A percentile compares a stretch with the other conserved stretches of the same genome.
These are phyloP conservation scores for Lentinula lateritia DNA, from an alignment of 768 basidiomycete genomes.

Conservation along the genomic window DNA sequence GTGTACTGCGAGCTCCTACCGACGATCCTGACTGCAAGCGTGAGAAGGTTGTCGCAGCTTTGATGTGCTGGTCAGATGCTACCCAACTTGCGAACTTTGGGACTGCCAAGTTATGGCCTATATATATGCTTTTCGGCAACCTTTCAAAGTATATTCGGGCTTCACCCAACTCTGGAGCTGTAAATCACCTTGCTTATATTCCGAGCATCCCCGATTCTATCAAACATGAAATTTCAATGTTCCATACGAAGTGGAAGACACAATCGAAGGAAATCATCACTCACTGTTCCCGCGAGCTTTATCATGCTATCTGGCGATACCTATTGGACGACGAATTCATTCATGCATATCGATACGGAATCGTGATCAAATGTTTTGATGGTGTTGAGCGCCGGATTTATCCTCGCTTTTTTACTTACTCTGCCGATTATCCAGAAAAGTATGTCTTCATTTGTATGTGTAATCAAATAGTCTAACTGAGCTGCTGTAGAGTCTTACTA, in stretches of 20 bases:
- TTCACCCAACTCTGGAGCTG: neutral
- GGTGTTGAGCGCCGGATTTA: slow-evolving; percentile 22
- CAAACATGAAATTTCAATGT: neutral
- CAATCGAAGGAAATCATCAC: slow-evolving; percentile 13
- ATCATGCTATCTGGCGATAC: slow-evolving; percentile 23
- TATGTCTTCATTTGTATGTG: slow-evolving; percentile 10
- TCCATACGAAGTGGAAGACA: slow-evolving; percentile 6
- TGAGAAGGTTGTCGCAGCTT: no score
- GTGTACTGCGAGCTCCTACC: neutral
- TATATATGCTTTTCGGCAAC: no score
- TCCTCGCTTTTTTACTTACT: slow-evolving; percentile 26
- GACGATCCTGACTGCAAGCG: no score
- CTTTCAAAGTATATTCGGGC: no score
- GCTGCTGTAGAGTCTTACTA: slow-evolving; percentile 17
- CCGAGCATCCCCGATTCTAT: neutral
- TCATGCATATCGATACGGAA: slow-evolving; percentile 16
- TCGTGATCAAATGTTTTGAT: slow-evolving; percentile 23
- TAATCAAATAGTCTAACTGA: neutral
- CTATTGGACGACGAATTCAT: slow-evolving; percentile 8
- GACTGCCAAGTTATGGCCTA: no score
- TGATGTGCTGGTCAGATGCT: no score
- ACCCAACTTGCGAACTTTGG: no score
- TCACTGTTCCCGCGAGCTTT: slow-evolving; percentile 25
- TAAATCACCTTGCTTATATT: neutral
- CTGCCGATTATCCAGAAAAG: slow-evolving; percentile 34